Evolutionary conservation across 768 basidiomycete species (phyloP).

Genomic region (Mrakia hoshinonis): DNA sequence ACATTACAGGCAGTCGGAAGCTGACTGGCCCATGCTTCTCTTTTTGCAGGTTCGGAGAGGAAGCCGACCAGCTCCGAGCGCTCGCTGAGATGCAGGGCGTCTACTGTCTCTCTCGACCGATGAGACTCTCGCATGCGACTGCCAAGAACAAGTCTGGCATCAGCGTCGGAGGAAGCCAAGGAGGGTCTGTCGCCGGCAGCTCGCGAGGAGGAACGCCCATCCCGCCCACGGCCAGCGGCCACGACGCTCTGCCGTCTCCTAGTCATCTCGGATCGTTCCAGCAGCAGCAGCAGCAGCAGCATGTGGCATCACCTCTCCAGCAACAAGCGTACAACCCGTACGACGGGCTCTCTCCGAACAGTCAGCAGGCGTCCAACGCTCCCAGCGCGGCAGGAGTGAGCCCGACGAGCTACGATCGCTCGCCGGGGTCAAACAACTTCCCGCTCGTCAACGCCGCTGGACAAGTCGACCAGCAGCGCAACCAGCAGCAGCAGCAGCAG

Average conservation of each 20-base stretch:
- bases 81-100: constrained; percentile 85
- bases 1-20: not conserved
- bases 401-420: not conserved
- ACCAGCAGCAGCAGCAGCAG: not conserved
- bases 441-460: not conserved
- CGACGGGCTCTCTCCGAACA: not conserved
- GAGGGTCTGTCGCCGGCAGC: constrained; percentile 29
- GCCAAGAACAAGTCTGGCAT: constrained; percentile 48
- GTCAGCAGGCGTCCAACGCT: not conserved
- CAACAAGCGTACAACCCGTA: constrained; percentile 2
- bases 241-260: not conserved
- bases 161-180: constrained; percentile 32
- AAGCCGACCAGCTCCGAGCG: constrained; percentile 79
- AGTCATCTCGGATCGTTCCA: not conserved
- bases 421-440: not conserved
- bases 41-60: constrained; percentile 53
- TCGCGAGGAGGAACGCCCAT: constrained; percentile 23
- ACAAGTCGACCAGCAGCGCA: not conserved
- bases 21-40: not conserved
- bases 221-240: not conserved
- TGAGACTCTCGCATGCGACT: constrained; percentile 29
- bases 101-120: constrained; percentile 74
- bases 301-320: constrained; percentile 9
- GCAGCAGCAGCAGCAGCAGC: not conserved
- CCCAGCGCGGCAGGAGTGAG: not conserved